A percentile compares a stretch with the other conserved stretches of the same genome.
Evolutionary conservation across 495 filamentous ascomycete species (phyloP).

Genomic region (Tirmania nivea): DNA sequence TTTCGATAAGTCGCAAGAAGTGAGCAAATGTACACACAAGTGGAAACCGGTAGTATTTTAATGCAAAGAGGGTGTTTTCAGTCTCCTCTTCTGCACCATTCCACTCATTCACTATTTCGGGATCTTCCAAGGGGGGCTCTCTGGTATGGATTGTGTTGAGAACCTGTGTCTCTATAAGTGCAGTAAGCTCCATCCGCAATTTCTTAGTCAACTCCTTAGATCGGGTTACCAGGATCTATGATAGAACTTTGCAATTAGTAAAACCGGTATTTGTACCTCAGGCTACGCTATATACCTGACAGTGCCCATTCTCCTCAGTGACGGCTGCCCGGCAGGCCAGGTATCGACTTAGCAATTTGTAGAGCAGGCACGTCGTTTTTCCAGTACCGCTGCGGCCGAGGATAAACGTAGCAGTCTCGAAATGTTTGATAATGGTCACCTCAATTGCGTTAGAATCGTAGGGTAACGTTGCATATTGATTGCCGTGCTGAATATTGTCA

Average conservation of each 20-base stretch:
- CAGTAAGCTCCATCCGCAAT: constrained; percentile 16
- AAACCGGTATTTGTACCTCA: too few relatives aligned
- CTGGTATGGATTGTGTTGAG: too few relatives aligned
- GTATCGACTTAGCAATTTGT: constrained; percentile 22
- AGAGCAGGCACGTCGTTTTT: constrained; percentile 27
- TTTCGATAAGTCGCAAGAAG: background rate
- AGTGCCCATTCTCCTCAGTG: too few relatives aligned
- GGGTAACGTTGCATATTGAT: constrained; percentile 23
- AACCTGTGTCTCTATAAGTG: constrained; percentile 17
- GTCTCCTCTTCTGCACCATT: too few relatives aligned
- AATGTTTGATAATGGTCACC: constrained; percentile 19
- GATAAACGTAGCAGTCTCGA: constrained; percentile 21
- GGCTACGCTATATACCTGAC: background rate
- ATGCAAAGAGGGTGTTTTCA: too few relatives aligned
- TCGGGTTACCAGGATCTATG: constrained; percentile 25
- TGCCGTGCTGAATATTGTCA: background rate
- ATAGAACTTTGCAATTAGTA: too few relatives aligned
- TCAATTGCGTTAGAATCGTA: constrained; percentile 24
- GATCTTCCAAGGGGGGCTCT: too few relatives aligned
- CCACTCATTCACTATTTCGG: too few relatives aligned
- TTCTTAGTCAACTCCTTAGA: constrained; percentile 21
- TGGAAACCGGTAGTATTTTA: too few relatives aligned
- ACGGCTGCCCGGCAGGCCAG: background rate
- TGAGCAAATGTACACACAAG: background rate
- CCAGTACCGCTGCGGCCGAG: constrained; percentile 27